A percentile compares a stretch with the other conserved stretches of the same genome.
phyloP scores from a whole-genome alignment of 176 grass and related monocot species.

The Hyparrhenia diplandra region DNA sequence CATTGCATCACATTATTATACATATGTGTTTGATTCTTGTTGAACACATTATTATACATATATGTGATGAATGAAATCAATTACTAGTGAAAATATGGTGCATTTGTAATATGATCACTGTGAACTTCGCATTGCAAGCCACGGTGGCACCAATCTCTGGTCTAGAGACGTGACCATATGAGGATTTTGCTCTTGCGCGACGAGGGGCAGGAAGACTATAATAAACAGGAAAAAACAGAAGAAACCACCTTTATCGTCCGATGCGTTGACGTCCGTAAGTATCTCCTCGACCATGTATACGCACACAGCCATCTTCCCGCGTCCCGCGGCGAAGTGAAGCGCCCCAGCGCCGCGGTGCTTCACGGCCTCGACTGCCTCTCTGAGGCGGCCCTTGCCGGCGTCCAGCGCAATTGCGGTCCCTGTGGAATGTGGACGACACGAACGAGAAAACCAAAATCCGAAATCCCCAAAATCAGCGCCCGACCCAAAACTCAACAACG shows the following conservation, averaged over 20 bases:
- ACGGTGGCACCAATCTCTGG: not conserved
- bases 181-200: not conserved
- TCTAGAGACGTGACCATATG: not conserved
- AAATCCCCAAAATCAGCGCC: not conserved
- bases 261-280: not conserved
- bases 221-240: not conserved
- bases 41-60: no score
- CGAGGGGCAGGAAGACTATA: not conserved
- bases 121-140: not conserved
- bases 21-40: no score
- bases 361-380: slow-evolving; percentile 20
- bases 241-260: slow-evolving; percentile 1
- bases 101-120: not conserved
- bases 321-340: slow-evolving; percentile 4
- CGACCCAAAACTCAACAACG: not conserved
- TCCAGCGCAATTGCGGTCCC: not conserved
- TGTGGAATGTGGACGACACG: not conserved
- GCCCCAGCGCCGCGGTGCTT: not conserved
- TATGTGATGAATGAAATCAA: not conserved
- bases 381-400: slow-evolving; percentile 6
- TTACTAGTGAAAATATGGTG: not conserved
- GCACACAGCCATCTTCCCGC: not conserved
- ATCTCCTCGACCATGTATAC: slow-evolving; percentile 26
- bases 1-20: no score
- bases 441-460: not conserved